Conservation (phyloP, 352 stramenopile genomes). For the Globisporangium apiculatum region DNA sequence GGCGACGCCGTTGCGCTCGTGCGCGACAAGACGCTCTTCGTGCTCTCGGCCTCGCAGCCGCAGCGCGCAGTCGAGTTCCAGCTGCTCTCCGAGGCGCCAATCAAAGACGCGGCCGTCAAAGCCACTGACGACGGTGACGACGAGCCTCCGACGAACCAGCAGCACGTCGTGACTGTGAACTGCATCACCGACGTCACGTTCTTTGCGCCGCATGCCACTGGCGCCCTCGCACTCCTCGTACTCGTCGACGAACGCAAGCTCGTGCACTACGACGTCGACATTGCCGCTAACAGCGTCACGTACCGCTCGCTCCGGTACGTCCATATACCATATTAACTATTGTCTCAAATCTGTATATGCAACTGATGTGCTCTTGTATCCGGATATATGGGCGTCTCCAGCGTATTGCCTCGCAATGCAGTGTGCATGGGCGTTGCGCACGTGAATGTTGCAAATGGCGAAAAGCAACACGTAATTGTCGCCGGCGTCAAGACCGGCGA, state of each 20-base stretch:
- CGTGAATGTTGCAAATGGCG: conserved; percentile 17
- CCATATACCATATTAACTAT: too few relatives aligned
- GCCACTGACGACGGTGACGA: conserved; percentile 20
- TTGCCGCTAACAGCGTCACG: conserved; percentile 27
- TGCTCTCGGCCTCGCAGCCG: conserved; percentile 23
- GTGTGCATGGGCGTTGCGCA: conserved; percentile 52
- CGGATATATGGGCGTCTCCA: neutral
- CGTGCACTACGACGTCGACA: conserved; percentile 66
- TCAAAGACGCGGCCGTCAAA: conserved; percentile 11
- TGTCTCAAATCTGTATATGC: too few relatives aligned
- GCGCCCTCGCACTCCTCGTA: conserved; percentile 35
- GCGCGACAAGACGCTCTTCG: conserved; percentile 53
- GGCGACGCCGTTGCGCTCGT: conserved; percentile 36
- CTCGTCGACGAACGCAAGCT: conserved; percentile 66
- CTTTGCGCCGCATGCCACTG: conserved; percentile 19
- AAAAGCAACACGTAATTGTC: conserved; percentile 48
- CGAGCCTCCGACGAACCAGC: conserved; percentile 21
- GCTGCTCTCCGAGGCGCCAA: conserved; percentile 19
- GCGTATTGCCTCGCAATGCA: conserved; percentile 54
- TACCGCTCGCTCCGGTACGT: conserved; percentile 24
- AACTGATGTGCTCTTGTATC: too few relatives aligned
- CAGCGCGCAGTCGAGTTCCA: conserved; percentile 29
- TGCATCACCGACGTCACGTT: conserved; percentile 35
- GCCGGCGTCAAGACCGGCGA: conserved; percentile 81
- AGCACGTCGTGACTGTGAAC: conserved; percentile 21